Percentiles rank a stretch among this genome's conserved stretches.
phyloP scores from a whole-genome alignment of 176 grass and related monocot species.

The Miscanthus lutarioriparius region DNA sequence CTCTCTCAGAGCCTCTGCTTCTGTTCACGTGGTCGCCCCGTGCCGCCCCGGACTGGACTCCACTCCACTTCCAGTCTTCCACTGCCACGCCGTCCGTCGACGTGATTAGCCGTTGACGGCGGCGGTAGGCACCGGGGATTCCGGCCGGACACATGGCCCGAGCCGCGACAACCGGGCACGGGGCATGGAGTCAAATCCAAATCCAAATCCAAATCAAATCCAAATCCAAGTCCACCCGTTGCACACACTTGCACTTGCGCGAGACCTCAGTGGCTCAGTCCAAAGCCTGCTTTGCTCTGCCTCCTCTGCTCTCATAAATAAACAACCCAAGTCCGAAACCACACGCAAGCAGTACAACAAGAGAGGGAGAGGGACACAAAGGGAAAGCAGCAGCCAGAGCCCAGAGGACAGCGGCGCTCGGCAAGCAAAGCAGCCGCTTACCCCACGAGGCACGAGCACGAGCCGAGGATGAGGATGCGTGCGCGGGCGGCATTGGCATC shows the following conservation, averaged over 20 bases:
- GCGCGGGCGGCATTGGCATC: conserved; percentile 10
- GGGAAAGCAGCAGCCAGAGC: neutral
- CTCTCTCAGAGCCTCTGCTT: too few relatives aligned
- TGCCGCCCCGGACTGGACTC: neutral
- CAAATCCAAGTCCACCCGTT: too few relatives aligned
- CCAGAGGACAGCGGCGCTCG: neutral
- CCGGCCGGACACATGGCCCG: neutral
- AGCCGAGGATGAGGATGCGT: neutral
- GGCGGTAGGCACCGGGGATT: neutral
- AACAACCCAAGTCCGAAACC: neutral
- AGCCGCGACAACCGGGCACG: too few relatives aligned
- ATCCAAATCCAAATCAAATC: too few relatives aligned
- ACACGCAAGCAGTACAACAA: neutral
- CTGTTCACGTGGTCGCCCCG: conserved; percentile 8
- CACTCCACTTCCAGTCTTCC: too few relatives aligned
- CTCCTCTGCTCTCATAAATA: too few relatives aligned
- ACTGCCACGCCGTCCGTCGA: neutral
- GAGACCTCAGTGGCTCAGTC: too few relatives aligned
- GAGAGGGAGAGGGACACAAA: too few relatives aligned
- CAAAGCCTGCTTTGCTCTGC: too few relatives aligned
- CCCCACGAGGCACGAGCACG: neutral
- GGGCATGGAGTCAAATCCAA: too few relatives aligned
- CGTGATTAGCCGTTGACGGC: neutral
- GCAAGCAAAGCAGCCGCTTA: neutral
- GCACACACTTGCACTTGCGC: too few relatives aligned